A percentile compares a stretch with the other conserved stretches of the same genome.
Conservation (phyloP, 306 rosid species). For the Aeschynomene evenia region DNA sequence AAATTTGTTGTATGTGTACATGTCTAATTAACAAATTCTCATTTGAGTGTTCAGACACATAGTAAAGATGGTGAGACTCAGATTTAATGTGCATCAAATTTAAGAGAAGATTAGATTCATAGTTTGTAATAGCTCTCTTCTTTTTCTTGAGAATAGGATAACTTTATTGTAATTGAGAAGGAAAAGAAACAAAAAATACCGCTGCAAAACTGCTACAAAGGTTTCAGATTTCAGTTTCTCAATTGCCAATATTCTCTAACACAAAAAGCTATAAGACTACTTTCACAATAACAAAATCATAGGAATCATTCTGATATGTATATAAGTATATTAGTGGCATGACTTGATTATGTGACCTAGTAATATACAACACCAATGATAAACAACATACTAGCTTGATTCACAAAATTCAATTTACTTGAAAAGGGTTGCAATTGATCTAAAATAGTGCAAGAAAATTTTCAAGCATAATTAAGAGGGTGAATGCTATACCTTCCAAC, state of each 20-base stretch:
- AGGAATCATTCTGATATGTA: not conserved
- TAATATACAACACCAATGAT: not conserved
- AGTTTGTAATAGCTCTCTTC: too few species aligned
- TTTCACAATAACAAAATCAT: not conserved
- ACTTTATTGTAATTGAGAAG: too few species aligned
- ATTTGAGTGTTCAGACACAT: too few species aligned
- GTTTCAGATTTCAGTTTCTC: too few species aligned
- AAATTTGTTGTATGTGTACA: too few species aligned
- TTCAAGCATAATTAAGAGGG: not conserved
- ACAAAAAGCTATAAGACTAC: not conserved
- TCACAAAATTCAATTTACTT: not conserved
- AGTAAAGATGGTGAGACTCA: too few species aligned
- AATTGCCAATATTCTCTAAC: not conserved
- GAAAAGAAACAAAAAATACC: too few species aligned
- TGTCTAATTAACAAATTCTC: too few species aligned
- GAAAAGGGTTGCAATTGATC: not conserved
- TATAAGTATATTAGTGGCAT: not conserved
- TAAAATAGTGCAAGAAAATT: not conserved
- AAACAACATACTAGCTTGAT: not conserved
- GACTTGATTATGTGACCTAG: not conserved
- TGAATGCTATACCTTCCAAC: constrained; percentile 62
- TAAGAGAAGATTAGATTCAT: too few species aligned
- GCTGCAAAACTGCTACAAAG: too few species aligned
- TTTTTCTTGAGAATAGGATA: too few species aligned
- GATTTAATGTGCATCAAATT: too few species aligned